A percentile compares a stretch with the other conserved stretches of the same genome.
Evolutionary conservation across 176 grass and related monocot genomes (phyloP).

Genomic region (Rhipidocladum racemiflorum): DNA sequence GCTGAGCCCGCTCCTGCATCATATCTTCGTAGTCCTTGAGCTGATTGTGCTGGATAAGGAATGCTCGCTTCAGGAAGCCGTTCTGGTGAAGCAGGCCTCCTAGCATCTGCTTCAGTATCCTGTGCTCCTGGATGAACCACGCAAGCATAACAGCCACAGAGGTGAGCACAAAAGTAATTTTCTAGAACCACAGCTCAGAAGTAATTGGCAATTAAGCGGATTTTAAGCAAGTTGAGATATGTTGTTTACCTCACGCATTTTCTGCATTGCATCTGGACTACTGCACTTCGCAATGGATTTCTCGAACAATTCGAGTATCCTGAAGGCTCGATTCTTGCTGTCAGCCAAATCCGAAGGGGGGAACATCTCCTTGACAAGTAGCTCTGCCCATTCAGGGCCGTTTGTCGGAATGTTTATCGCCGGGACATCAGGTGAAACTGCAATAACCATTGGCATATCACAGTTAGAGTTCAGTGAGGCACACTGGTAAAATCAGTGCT

Average conservation of each 20-base stretch:
- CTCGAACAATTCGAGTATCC: slow-evolving; percentile 46
- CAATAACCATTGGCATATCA: background rate
- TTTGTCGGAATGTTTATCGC: background rate
- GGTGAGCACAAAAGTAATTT: background rate
- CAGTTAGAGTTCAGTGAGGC: background rate
- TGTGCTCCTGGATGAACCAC: slow-evolving; percentile 42
- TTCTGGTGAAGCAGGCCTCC: slow-evolving; percentile 55
- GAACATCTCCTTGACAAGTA: slow-evolving; percentile 56
- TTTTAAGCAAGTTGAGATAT: background rate
- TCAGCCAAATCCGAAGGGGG: slow-evolving; percentile 45
- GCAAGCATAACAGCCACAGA: background rate
- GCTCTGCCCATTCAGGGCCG: slow-evolving; percentile 47
- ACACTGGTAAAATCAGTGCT: background rate
- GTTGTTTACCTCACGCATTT: slow-evolving; percentile 39
- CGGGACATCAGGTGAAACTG: background rate
- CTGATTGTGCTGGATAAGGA: slow-evolving; percentile 49
- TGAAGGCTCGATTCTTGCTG: slow-evolving; percentile 46
- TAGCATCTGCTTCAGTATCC: slow-evolving; percentile 47
- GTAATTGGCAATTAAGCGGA: background rate
- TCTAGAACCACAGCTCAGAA: background rate
- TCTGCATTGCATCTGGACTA: slow-evolving; percentile 14
- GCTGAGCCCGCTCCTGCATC: slow-evolving; percentile 31
- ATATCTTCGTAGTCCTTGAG: slow-evolving; percentile 52
- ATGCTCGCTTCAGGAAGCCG: slow-evolving; percentile 47
- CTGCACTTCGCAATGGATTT: slow-evolving; percentile 12